phyloP scores from a whole-genome alignment of 1,139 yeast species.

The Casaregolazyma suthepensis region DNA sequence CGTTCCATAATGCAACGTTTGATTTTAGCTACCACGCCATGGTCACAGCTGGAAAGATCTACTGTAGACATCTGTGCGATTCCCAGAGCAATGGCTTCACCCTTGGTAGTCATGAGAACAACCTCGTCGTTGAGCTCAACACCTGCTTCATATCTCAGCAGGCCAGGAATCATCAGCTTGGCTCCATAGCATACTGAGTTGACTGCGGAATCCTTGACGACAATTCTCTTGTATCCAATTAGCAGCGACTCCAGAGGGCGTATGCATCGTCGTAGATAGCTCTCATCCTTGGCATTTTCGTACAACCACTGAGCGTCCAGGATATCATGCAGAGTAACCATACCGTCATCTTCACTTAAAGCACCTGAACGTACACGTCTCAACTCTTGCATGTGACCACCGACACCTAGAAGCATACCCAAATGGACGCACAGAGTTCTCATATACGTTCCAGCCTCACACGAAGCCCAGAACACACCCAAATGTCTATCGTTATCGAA shows the following conservation, averaged over 20 bases:
- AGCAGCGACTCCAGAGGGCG: constrained; percentile 92
- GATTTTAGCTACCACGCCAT: constrained; percentile 97
- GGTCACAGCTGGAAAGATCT: constrained; percentile 93
- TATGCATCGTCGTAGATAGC: constrained; percentile 87
- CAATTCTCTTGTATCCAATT: constrained; percentile 93
- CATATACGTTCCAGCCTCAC: constrained; percentile 99
- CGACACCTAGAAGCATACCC: constrained; percentile 97
- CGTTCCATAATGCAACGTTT: constrained; percentile 99
- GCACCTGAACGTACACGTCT: constrained; percentile 99
- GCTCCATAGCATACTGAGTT: constrained; percentile 99
- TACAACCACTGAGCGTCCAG: constrained; percentile 97
- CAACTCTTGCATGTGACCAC: constrained; percentile 99
- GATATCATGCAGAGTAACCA: constrained; percentile 95
- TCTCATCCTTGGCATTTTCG: constrained; percentile 95
- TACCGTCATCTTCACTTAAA: constrained; percentile 76
- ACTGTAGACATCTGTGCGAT: constrained; percentile 99
- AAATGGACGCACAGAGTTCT: constrained; percentile 97
- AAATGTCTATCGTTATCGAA: constrained; percentile 95
- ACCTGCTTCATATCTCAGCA: constrained; percentile 95
- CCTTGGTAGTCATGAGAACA: constrained; percentile 96
- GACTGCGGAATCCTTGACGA: constrained; percentile 96
- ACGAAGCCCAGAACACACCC: constrained; percentile 98
- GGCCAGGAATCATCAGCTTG: constrained; percentile 97
- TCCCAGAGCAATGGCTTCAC: constrained; percentile 98
- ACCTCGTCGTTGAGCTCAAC: constrained; percentile 97